Conservation (phyloP, 1,284 basidiomycete genomes). For the Cerioporus squamosus region DNA sequence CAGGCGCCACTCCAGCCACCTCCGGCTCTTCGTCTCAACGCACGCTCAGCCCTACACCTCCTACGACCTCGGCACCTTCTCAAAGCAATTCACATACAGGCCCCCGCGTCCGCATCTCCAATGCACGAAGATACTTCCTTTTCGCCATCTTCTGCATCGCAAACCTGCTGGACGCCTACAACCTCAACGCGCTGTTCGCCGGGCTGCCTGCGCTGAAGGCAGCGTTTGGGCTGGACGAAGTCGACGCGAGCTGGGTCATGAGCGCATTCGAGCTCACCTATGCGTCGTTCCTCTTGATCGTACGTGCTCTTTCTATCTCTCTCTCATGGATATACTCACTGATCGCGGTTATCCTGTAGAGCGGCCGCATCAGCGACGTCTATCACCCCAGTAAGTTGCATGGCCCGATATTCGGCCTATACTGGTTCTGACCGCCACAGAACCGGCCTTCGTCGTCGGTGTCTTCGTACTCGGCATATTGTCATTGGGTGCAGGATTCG, state of each 20-base stretch:
- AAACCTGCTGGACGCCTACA: constrained; percentile 42
- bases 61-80: no score
- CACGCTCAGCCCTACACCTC: no score
- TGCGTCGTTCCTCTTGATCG: constrained; percentile 37
- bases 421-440: constrained; percentile 24
- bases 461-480: constrained; percentile 32
- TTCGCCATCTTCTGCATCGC: constrained; percentile 39
- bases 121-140: constrained; percentile 25
- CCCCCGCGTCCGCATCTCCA: constrained; percentile 6
- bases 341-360: constrained; percentile 23
- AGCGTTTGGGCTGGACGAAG: constrained; percentile 15
- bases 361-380: constrained; percentile 39
- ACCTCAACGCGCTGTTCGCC: constrained; percentile 36
- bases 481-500: constrained; percentile 37
- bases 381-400: constrained; percentile 38
- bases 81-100: no score
- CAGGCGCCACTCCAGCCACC: no score
- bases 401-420: not conserved
- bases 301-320: constrained; percentile 16
- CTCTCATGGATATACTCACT: not conserved
- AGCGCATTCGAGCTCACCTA: constrained; percentile 44
- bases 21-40: no score
- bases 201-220: constrained; percentile 31
- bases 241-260: constrained; percentile 39
- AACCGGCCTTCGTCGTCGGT: constrained; percentile 32